Base-by-base conservation (phyloP, 495 filamentous ascomycete species). In the Talaromyces ruber region DNA sequence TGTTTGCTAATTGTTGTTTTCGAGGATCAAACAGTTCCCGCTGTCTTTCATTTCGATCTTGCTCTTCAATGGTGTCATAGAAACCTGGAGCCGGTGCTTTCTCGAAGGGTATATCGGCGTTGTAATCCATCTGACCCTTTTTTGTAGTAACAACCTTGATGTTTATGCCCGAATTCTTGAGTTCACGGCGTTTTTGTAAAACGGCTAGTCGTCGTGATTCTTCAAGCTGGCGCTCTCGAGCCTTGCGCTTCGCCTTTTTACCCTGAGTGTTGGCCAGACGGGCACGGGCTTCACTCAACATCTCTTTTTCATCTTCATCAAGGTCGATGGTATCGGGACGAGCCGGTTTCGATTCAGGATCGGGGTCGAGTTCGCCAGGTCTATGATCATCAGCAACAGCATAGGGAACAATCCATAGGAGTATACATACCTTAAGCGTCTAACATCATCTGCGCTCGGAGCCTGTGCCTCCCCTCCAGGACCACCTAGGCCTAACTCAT, bases 301-400 rank as follows among this genome's bases (percentile, higher is more conserved):
- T 98, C 71, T 98, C 95, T 78, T 98, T 98, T 73, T 98, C 95
- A 69, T 98, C 94, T 76, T 98, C 94, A 69, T 98, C 94, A 60
- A 98, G 82, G 74, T 98, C 94, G 70, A 98, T 93, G 2, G 95
- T 97, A 70, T 98, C 94, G 47, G 94, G 95, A 29, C 92, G 84
- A n/a, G 94, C 94, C 30, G 95, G 94, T 70, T 97, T 96, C 53
- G 89, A 94, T 76, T 98, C 94, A 7, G 94, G 93, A 66, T 97
- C 93, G 21, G 94, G 93, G 65, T 98, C 94, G 39, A 96, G 81
- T 76, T 98, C 94, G 62, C 94, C 94, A 24, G 95, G 93, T 60
- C 86, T 82, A 63, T 16, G 65, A 11, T 16, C 34, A 34, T 26
- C 5, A 53, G 79, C 55, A 80, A 71, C 57, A 59, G 45, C 1